Percentiles rank a stretch among this genome's conserved stretches.
phyloP scores from a whole-genome alignment of 805 yeast genomes.

The Saturnispora silvae region DNA sequence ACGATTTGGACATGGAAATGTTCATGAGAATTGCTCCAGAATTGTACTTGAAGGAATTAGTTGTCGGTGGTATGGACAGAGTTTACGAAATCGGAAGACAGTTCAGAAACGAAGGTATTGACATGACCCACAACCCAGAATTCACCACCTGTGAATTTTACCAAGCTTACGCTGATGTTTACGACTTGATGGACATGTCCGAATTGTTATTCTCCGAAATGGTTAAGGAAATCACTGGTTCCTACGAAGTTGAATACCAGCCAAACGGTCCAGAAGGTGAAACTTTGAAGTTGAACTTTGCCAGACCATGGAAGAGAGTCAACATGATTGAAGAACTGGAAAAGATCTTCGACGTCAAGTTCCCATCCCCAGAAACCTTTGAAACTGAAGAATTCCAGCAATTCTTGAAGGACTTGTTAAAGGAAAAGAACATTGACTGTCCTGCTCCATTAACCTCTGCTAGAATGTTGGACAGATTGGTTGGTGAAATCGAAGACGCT shows the following conservation, averaged over 20 bases:
- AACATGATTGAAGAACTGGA: conserved; percentile 96
- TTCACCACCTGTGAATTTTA: conserved; percentile 98
- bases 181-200: conserved; percentile 91
- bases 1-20: conserved; percentile 92
- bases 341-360: conserved; percentile 71
- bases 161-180: conserved; percentile 95
- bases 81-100: conserved; percentile 98
- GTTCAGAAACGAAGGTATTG: conserved; percentile 97
- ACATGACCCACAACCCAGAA: conserved; percentile 98
- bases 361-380: conserved; percentile 92
- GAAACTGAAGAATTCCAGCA: conserved; percentile 90
- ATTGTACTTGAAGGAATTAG: conserved; percentile 88
- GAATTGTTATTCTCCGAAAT: conserved; percentile 90
- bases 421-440: conserved; percentile 77
- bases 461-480: conserved; percentile 96
- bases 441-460: conserved; percentile 89
- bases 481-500: conserved; percentile 90
- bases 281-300: conserved; percentile 69
- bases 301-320: conserved; percentile 97
- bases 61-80: conserved; percentile 96
- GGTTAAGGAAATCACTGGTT: conserved; percentile 93
- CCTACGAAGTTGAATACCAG: conserved; percentile 75
- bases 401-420: conserved; percentile 73
- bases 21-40: conserved; percentile 98
- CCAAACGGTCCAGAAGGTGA: conserved; percentile 89